phyloP scores from a whole-genome alignment of 139 green algal genomes.

The Chlamydomonas asymmetrica region DNA sequence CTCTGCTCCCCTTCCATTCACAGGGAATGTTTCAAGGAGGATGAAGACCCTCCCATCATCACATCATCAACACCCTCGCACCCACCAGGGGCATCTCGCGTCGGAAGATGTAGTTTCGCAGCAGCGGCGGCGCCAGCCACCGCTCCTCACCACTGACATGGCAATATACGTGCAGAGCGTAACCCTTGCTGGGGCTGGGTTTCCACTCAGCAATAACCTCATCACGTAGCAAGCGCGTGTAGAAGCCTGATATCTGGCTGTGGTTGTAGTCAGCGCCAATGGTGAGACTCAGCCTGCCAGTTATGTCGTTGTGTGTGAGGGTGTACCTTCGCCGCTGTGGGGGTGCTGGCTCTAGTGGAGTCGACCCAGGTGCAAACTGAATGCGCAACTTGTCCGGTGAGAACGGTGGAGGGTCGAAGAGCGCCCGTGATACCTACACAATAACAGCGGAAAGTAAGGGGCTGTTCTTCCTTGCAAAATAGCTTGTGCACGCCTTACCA shows the following conservation, averaged over 20 bases:
- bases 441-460: no score
- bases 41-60: not conserved
- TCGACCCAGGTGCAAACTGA: slow-evolving; percentile 24
- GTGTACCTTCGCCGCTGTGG: slow-evolving; percentile 71
- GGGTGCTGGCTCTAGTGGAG: not conserved
- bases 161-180: slow-evolving; percentile 82
- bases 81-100: slow-evolving; percentile 86
- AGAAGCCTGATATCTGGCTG: slow-evolving; percentile 77
- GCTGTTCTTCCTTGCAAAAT: no score
- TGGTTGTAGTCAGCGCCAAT: slow-evolving; percentile 81
- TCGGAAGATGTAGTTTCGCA: slow-evolving; percentile 91
- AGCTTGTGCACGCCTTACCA: no score
- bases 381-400: slow-evolving; percentile 68
- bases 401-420: slow-evolving; percentile 75
- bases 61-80: not conserved
- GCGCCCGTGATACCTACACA: slow-evolving; percentile 19
- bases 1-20: not conserved
- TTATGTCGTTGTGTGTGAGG: slow-evolving; percentile 92
- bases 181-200: not conserved
- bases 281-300: slow-evolving; percentile 73
- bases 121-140: slow-evolving; percentile 78
- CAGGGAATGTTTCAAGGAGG: not conserved
- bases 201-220: slow-evolving; percentile 87
- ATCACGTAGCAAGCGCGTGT: slow-evolving; percentile 75
- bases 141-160: slow-evolving; percentile 85